Percentiles rank a stretch among this genome's conserved stretches.
Conservation (phyloP, 2,329 filamentous ascomycete species). For the Colletotrichum chlorophyti region DNA sequence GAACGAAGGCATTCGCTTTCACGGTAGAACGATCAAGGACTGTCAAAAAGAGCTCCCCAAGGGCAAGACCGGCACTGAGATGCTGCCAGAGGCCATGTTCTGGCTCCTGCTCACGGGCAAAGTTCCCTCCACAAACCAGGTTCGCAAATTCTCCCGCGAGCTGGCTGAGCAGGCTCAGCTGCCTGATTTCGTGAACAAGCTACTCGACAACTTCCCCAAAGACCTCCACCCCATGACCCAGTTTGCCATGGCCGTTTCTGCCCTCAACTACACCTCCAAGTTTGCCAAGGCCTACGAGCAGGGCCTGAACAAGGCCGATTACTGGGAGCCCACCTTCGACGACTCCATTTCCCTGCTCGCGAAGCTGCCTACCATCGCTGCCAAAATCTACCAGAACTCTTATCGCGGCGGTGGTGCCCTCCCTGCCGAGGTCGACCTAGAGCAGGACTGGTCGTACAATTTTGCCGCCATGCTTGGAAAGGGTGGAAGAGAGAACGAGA, state of each 20-base stretch:
- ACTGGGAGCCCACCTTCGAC: constrained; percentile 98
- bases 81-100: constrained; percentile 99
- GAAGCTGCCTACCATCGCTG: constrained; percentile 95
- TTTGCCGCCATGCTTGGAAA: constrained; percentile 97
- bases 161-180: constrained; percentile 86
- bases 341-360: constrained; percentile 92
- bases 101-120: constrained; percentile 96
- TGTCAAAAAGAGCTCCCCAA: constrained; percentile 95
- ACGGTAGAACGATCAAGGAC: constrained; percentile 97
- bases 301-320: constrained; percentile 92
- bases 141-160: constrained; percentile 82
- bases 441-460: constrained; percentile 98
- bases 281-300: constrained; percentile 94
- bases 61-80: constrained; percentile 89
- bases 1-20: constrained; percentile 97
- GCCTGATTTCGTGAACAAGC: constrained; percentile 81
- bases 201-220: constrained; percentile 88
- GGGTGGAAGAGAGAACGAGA: constrained; percentile 83
- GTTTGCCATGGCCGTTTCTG: constrained; percentile 91
- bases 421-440: constrained; percentile 76
- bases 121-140: constrained; percentile 83
- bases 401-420: constrained; percentile 78
- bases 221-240: constrained; percentile 98
- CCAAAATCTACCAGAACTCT: constrained; percentile 95
- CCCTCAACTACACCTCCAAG: constrained; percentile 92